Base-by-base conservation (phyloP, 1,284 basidiomycete genomes). In the Marasmius oreades region DNA sequence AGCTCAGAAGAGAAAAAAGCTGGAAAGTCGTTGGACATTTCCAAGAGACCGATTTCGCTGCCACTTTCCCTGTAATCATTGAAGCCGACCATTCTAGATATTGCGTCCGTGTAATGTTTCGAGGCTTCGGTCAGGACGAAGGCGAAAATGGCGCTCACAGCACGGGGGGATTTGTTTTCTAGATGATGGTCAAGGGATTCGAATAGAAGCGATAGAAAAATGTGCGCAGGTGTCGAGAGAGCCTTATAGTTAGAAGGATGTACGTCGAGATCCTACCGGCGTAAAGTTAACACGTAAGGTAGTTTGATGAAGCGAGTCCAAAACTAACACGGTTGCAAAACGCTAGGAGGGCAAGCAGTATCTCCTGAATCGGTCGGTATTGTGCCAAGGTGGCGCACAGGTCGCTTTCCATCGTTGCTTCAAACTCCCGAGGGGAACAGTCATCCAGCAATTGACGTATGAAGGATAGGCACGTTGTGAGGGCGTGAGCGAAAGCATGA, bases 71-170 rank as follows among this genome's bases (percentile, higher is more conserved):
- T 11, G 2, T 34, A 34, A 31, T 37, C n/a, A 55, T 67, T 65
- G 12, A 68, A 84, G 0, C 86, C 86, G 23, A 91, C 75, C 1
- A 81, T 80, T 23, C 67, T 70, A 39, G 81, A 81, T 0, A 90
- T 66, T 23, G 73, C 65, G 31, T 75, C 70, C 42, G 90, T 73
- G 60, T 88, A 90, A 48, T 83, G 79, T 16, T 72, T 74, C 0
- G 86, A 91, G 0, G 81, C 74, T 31, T 73, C 70, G 0, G 84
- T 82, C 28, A 92, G 71, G 26, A 90, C 76, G 59, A 81, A 88
- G 0, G 88, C 85, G 39, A 88, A 71, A 0, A 78, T 72, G 0
- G 84, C 83, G 5, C 65, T 73, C 43, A 85, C 71, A 11, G 66
- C 61, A 6, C 66, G 68, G 0, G 76, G 64, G 2, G 86, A 82